A percentile compares a stretch with the other conserved stretches of the same genome.
Evolutionary conservation across 305 asterid genomes (phyloP).

Genomic region (Fraxinus albicans): DNA sequence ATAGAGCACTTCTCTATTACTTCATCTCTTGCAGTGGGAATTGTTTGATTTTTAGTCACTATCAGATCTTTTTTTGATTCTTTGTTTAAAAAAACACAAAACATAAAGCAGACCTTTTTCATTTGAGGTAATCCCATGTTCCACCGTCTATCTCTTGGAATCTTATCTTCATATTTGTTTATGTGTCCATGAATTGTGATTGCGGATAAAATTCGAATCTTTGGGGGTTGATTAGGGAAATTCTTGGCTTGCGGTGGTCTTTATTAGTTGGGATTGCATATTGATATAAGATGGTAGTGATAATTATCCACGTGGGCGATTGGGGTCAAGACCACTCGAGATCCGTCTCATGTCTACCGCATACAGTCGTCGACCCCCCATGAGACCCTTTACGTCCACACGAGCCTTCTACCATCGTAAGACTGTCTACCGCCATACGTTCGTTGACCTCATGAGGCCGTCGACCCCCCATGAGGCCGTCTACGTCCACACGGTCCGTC

Average conservation of each 20-base stretch:
- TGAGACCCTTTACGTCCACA: no score
- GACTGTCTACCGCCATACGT: no score
- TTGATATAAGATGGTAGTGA: no score
- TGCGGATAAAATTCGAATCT: slow-evolving; percentile 27
- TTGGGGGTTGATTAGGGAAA: slow-evolving; percentile 16
- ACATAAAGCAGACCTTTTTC: slow-evolving; percentile 23
- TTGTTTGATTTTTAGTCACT: slow-evolving; percentile 41
- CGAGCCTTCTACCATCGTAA: no score
- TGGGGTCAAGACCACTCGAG: no score
- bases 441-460: no score
- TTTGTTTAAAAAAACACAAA: slow-evolving; percentile 30
- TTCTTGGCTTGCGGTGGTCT: slow-evolving; percentile 16
- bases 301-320: no score
- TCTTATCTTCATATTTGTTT: slow-evolving; percentile 18
- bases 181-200: slow-evolving; percentile 18
- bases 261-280: slow-evolving; percentile 26
- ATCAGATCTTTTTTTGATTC: slow-evolving; percentile 64
- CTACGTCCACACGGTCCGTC: no score
- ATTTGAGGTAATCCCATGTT: slow-evolving; percentile 32
- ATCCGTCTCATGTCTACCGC: no score
- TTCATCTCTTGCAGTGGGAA: slow-evolving; percentile 26
- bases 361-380: no score
- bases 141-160: slow-evolving; percentile 9
- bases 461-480: no score
- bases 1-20: slow-evolving; percentile 13